phyloP scores from a whole-genome alignment of 176 grass and related monocot species.

The Thinopyrum elongatum region DNA sequence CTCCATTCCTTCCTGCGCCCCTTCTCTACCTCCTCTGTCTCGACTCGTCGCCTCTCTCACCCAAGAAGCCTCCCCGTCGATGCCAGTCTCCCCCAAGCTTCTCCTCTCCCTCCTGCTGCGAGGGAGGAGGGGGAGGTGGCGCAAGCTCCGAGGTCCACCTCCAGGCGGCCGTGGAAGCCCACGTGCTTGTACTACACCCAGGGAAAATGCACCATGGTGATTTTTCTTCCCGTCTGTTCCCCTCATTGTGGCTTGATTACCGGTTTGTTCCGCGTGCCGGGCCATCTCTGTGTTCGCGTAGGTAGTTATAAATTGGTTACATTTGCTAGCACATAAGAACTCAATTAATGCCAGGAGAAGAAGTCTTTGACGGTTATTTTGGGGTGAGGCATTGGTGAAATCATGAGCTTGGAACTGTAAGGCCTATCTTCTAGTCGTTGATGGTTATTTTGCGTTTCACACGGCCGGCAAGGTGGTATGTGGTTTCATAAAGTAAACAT shows the following conservation, averaged over 20 bases:
- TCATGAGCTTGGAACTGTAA: background rate
- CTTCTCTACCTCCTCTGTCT: conserved; percentile 15
- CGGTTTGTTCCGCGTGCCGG: background rate
- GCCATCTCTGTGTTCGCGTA: background rate
- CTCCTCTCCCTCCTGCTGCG: background rate
- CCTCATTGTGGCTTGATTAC: background rate
- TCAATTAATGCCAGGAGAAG: background rate
- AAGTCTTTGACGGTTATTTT: background rate
- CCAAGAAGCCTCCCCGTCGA: conserved; percentile 10
- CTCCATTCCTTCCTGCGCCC: conserved; percentile 31
- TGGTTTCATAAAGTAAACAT: conserved; percentile 9
- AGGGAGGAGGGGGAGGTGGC: conserved; percentile 18
- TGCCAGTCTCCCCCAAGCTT: conserved; percentile 9
- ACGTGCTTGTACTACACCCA: conserved; percentile 87
- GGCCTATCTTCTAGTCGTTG: background rate
- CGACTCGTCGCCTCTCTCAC: background rate
- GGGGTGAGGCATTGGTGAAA: background rate
- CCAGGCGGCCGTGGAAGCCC: conserved; percentile 66
- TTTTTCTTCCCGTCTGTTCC: conserved; percentile 1
- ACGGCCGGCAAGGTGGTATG: background rate
- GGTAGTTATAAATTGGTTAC: background rate
- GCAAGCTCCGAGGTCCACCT: conserved; percentile 9
- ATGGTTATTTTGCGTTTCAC: background rate
- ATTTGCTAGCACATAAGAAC: background rate
- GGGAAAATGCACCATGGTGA: conserved; percentile 77